A percentile compares a stretch with the other conserved stretches of the same genome.
phyloP scores from a whole-genome alignment of 495 filamentous ascomycete species.

The Podospora australis region DNA sequence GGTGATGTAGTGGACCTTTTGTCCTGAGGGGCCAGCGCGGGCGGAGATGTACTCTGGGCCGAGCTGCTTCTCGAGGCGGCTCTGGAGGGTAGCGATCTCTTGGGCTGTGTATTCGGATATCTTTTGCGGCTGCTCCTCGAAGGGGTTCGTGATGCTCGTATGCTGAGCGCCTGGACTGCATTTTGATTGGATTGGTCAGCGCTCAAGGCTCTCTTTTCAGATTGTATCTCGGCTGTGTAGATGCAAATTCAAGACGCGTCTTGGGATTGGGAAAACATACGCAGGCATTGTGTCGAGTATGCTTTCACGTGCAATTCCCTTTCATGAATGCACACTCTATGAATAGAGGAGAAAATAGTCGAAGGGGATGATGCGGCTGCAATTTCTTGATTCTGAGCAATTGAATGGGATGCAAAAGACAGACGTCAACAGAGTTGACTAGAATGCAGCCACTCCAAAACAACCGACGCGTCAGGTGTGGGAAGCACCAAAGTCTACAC shows the following conservation, averaged over 20 bases:
- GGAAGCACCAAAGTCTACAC: neutral
- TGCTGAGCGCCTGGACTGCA: conserved; percentile 78
- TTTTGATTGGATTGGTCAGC: conserved; percentile 18
- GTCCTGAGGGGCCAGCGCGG: conserved; percentile 69
- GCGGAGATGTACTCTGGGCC: conserved; percentile 93
- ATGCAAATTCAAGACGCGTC: neutral
- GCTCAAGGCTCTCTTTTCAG: too few relatives aligned
- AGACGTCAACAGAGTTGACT: neutral
- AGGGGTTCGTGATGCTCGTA: conserved; percentile 58
- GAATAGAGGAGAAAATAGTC: neutral
- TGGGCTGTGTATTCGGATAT: conserved; percentile 77
- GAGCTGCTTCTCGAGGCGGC: conserved; percentile 83
- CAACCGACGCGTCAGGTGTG: conserved; percentile 1
- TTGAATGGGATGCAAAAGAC: neutral
- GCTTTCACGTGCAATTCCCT: neutral
- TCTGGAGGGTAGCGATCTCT: conserved; percentile 84
- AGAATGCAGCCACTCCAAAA: neutral
- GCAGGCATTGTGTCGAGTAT: conserved; percentile 31
- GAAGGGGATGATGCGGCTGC: neutral
- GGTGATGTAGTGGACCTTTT: conserved; percentile 83
- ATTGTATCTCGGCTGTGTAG: neutral
- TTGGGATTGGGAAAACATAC: conserved; percentile 26
- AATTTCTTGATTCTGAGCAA: neutral
- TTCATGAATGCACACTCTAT: conserved; percentile 7
- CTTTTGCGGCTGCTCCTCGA: conserved; percentile 59